phyloP scores from a whole-genome alignment of 1,284 basidiomycete species.

The Irpex rosettiformis region DNA sequence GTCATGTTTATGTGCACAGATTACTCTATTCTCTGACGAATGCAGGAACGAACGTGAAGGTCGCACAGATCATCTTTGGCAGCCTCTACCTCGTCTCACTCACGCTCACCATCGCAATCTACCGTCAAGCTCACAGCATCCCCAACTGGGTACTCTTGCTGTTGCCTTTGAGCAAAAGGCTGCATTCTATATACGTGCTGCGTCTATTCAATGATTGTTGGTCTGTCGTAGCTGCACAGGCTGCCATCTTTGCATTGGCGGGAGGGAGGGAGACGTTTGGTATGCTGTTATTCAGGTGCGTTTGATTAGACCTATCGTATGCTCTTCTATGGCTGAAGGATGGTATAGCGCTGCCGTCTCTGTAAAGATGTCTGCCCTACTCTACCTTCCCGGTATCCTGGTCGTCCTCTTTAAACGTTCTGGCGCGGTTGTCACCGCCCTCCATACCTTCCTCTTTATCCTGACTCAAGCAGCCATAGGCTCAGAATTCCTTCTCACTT shows the following conservation, averaged over 20 bases:
- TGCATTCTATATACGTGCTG: slow-evolving; percentile 92
- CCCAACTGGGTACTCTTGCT: slow-evolving; percentile 82
- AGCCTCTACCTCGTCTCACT: slow-evolving; percentile 70
- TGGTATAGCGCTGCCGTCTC: slow-evolving; percentile 74
- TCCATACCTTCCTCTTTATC: slow-evolving; percentile 51
- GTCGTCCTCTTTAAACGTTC: slow-evolving; percentile 75
- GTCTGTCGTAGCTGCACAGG: slow-evolving; percentile 64
- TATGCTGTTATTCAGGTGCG: slow-evolving; percentile 72
- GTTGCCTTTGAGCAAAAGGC: slow-evolving; percentile 84
- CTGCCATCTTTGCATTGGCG: slow-evolving; percentile 60
- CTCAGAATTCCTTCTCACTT: slow-evolving; percentile 65
- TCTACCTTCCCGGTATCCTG: slow-evolving; percentile 89
- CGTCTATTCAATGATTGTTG: slow-evolving; percentile 96
- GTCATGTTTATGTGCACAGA: slow-evolving; percentile 85
- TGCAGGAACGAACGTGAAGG: slow-evolving; percentile 55
- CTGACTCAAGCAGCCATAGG: slow-evolving; percentile 65
- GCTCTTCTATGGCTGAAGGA: neutral
- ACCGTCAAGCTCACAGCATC: slow-evolving; percentile 55
- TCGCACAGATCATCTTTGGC: slow-evolving; percentile 80
- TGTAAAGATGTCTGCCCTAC: slow-evolving; percentile 93
- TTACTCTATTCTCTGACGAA: slow-evolving; percentile 67
- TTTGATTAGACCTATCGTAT: neutral
- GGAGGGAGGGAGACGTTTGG: slow-evolving; percentile 58
- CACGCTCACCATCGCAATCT: slow-evolving; percentile 64
- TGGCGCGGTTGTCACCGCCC: slow-evolving; percentile 58